Evolutionary conservation across 2,329 filamentous ascomycete genomes (phyloP).

Genomic region (Plectosphaerella plurivora): DNA sequence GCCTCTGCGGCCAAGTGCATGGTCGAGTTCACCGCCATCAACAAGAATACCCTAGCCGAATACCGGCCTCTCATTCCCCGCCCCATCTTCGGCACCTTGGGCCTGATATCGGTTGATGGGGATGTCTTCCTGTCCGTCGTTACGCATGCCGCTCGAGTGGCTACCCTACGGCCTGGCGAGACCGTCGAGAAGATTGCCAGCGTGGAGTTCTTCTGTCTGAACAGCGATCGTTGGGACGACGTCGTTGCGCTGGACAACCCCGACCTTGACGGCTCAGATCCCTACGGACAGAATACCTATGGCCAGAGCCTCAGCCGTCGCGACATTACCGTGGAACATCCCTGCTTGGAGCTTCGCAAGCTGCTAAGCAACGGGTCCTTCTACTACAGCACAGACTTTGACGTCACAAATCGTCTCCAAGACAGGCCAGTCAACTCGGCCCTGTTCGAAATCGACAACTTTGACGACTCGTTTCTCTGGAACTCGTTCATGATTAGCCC

Average conservation of each 20-base stretch:
- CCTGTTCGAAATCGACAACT: conserved; percentile 84
- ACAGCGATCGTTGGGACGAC: conserved; percentile 80
- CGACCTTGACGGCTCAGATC: conserved; percentile 44
- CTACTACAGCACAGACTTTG: conserved; percentile 98
- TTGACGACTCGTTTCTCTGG: conserved; percentile 92
- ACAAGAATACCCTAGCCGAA: conserved; percentile 63
- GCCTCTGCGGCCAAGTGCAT: conserved; percentile 63
- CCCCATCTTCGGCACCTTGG: conserved; percentile 79
- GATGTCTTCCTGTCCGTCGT: conserved; percentile 93
- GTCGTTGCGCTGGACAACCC: conserved; percentile 53
- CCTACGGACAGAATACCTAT: conserved; percentile 39
- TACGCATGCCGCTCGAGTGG: conserved; percentile 72
- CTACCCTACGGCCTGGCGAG: conserved; percentile 80
- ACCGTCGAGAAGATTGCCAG: conserved; percentile 81
- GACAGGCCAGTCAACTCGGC: conserved; percentile 74
- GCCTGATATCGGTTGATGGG: conserved; percentile 74
- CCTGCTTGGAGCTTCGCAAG: conserved; percentile 87
- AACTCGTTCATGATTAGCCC: conserved; percentile 98
- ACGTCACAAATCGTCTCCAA: conserved; percentile 88
- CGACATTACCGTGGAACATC: conserved; percentile 75
- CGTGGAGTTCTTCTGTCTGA: conserved; percentile 92
- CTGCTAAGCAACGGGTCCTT: conserved; percentile 90
- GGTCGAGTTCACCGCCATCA: conserved; percentile 73
- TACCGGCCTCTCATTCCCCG: conserved; percentile 72
- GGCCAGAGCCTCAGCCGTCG: conserved; percentile 51